Conservation (phyloP, 176 grass and related monocot species). For the Carex littledalei region DNA sequence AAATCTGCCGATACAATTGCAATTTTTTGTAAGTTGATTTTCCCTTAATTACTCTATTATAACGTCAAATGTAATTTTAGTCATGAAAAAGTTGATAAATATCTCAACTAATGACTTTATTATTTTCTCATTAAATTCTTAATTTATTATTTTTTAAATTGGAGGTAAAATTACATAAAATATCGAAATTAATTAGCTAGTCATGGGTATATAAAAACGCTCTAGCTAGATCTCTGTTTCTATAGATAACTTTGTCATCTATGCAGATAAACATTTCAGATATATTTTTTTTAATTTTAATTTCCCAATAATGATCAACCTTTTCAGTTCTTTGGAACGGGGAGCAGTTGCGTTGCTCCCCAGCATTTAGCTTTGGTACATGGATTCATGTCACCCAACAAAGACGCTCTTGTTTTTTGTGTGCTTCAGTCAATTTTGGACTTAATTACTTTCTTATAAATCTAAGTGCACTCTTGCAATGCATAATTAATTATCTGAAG, state of each 20-base stretch:
- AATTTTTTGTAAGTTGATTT: no score
- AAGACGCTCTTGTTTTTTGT: conserved; percentile 15
- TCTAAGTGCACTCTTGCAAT: neutral
- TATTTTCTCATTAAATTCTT: no score
- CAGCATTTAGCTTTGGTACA: neutral
- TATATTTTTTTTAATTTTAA: neutral
- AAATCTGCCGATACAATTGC: no score
- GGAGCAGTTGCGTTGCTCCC: neutral
- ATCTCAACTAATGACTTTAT: no score
- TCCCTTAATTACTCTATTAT: no score
- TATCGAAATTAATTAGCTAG: neutral
- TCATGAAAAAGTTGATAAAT: no score
- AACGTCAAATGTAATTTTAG: no score
- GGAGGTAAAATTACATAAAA: neutral
- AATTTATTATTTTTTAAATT: no score
- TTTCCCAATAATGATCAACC: neutral
- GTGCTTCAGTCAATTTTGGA: neutral
- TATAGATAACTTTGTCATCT: neutral
- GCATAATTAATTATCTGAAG: neutral
- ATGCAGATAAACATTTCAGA: neutral
- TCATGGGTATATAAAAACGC: no score
- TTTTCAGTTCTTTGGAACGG: conserved; percentile 11
- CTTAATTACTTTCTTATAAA: neutral
- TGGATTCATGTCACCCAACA: conserved; percentile 1
- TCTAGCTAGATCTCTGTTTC: neutral